Evolutionary conservation across 176 grass and related monocot genomes (phyloP).

Genomic region (Triticum aestivum): DNA sequence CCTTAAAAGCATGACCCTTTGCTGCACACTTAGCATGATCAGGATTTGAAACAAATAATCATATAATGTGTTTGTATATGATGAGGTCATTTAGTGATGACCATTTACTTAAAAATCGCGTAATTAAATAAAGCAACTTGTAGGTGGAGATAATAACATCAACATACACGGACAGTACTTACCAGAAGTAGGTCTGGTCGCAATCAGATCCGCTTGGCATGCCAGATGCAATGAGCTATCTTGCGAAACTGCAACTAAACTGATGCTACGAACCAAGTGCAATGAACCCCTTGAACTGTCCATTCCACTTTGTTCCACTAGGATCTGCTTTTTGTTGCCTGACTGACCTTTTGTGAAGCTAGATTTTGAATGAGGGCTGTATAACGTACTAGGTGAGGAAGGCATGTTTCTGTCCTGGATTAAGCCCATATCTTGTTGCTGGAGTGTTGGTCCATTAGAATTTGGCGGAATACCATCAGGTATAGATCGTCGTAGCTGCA

Average conservation of each 20-base stretch:
- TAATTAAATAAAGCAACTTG: slow-evolving; percentile 15
- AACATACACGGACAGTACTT: slow-evolving; percentile 22
- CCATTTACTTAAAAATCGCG: background rate
- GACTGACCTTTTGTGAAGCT: slow-evolving; percentile 79
- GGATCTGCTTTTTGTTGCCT: slow-evolving; percentile 78
- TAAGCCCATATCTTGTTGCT: slow-evolving; percentile 76
- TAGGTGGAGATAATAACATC: background rate
- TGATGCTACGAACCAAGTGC: slow-evolving; percentile 92
- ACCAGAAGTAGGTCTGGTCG: slow-evolving; percentile 48
- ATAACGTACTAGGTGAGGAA: slow-evolving; percentile 74
- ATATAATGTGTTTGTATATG: background rate
- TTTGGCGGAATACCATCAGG: slow-evolving; percentile 63
- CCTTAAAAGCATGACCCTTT: slow-evolving; percentile 2
- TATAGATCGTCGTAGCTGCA: slow-evolving; percentile 82
- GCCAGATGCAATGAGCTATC: slow-evolving; percentile 84
- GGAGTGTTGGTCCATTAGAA: slow-evolving; percentile 57
- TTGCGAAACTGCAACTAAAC: slow-evolving; percentile 72
- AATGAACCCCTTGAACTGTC: slow-evolving; percentile 70
- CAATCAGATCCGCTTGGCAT: slow-evolving; percentile 64
- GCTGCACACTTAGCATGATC: background rate
- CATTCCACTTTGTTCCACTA: slow-evolving; percentile 64
- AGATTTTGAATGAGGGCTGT: slow-evolving; percentile 83
- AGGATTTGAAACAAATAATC: background rate
- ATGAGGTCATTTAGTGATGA: background rate
- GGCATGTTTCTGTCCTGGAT: slow-evolving; percentile 88